Percentiles rank a stretch among this genome's conserved stretches.
phyloP scores from a whole-genome alignment of 2,329 filamentous ascomycete species.

The Pseudogymnoascus sp. region DNA sequence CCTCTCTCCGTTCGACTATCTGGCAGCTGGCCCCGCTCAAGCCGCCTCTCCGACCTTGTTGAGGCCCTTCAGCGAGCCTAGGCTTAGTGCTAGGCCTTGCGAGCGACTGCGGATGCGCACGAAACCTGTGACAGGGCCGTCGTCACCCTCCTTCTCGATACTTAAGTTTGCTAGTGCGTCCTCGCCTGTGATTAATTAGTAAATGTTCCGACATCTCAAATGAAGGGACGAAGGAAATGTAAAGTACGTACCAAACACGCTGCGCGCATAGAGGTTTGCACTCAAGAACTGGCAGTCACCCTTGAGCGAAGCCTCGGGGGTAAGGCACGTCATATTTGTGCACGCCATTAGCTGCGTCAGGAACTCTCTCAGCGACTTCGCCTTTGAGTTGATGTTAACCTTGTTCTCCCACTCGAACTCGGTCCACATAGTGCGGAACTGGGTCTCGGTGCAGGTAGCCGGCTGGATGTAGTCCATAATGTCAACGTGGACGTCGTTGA shows the following conservation, averaged over 20 bases:
- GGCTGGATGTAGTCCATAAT: conserved; percentile 99
- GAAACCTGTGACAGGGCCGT: conserved; percentile 93
- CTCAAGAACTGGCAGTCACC: conserved; percentile 97
- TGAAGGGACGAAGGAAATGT: background rate
- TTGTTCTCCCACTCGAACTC: conserved; percentile 99
- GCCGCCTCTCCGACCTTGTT: conserved; percentile 58
- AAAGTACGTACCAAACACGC: conserved; percentile 81
- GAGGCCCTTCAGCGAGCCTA: conserved; percentile 89
- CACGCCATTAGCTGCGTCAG: conserved; percentile 90
- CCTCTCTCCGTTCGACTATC: background rate
- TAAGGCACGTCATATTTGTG: conserved; percentile 98
- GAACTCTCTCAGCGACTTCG: conserved; percentile 85
- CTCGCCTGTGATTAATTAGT: conserved; percentile 59
- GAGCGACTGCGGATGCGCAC: conserved; percentile 96
- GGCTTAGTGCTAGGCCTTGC: conserved; percentile 85
- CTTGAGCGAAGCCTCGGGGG: conserved; percentile 90
- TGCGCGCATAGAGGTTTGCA: conserved; percentile 91
- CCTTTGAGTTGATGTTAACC: conserved; percentile 99
- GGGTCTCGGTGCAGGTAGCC: conserved; percentile 90
- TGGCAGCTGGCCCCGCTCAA: conserved; percentile 16
- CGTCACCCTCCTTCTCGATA: conserved; percentile 94
- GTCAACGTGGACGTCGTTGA: conserved; percentile 96
- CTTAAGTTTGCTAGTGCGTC: conserved; percentile 95
- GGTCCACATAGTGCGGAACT: conserved; percentile 99
- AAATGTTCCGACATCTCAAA: background rate